phyloP scores from a whole-genome alignment of 2,329 filamentous ascomycete species.

The Coniochaeta ligniaria region DNA sequence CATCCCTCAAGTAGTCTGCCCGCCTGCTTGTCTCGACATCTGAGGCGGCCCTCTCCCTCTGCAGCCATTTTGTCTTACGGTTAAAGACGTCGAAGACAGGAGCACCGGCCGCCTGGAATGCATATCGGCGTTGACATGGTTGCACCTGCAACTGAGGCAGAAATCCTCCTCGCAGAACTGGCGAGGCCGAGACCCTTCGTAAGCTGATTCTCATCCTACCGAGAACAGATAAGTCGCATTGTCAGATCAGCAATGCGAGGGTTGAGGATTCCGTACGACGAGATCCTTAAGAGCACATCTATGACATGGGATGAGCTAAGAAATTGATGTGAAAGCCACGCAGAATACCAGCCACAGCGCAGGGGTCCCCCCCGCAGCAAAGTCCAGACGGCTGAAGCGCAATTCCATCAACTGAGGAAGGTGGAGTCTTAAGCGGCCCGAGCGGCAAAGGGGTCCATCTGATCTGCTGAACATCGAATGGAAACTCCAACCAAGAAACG shows the following conservation, averaged over 20 bases:
- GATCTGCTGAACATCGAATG: neutral
- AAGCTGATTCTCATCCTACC: slow-evolving; percentile 8
- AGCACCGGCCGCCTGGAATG: slow-evolving; percentile 68
- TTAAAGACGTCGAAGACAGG: slow-evolving; percentile 90
- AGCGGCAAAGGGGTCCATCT: neutral
- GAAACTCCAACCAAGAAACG: neutral
- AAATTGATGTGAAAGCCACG: neutral
- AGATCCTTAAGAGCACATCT: neutral
- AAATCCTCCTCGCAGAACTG: neutral
- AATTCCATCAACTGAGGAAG: neutral
- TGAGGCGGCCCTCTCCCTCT: slow-evolving; percentile 78
- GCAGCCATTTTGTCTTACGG: slow-evolving; percentile 75
- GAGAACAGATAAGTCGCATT: neutral
- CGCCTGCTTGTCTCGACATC: slow-evolving; percentile 66
- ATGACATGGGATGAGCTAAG: neutral
- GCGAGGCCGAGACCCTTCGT: slow-evolving; percentile 4
- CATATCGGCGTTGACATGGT: slow-evolving; percentile 55
- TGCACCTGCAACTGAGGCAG: slow-evolving; percentile 18
- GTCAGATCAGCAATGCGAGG: neutral
- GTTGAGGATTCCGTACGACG: neutral
- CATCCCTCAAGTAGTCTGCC: slow-evolving; percentile 89
- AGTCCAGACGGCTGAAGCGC: neutral
- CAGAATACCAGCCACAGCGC: neutral
- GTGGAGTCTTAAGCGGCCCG: neutral
- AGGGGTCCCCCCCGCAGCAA: neutral